Evolutionary conservation across 305 asterid species (phyloP).

Genomic region (Rubia tinctorum): DNA sequence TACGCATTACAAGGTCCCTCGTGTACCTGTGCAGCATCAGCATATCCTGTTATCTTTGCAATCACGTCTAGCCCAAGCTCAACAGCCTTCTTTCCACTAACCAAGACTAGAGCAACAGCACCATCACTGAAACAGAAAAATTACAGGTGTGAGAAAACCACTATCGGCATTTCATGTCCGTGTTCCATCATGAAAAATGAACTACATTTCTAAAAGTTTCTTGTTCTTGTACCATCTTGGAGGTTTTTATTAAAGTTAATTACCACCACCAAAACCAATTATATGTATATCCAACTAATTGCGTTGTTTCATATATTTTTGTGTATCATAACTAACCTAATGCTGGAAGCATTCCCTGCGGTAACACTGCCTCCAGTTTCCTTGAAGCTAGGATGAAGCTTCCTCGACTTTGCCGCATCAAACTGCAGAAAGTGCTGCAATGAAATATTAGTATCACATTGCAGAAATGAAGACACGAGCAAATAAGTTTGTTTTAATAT

Average conservation of each 20-base stretch:
- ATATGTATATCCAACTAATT: neutral
- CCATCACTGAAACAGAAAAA: slow-evolving; percentile 68
- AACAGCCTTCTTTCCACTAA: slow-evolving; percentile 79
- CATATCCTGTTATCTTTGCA: slow-evolving; percentile 86
- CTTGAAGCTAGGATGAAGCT: slow-evolving; percentile 97
- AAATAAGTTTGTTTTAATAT: neutral
- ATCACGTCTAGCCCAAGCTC: slow-evolving; percentile 80
- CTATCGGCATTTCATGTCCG: neutral
- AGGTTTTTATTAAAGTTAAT: neutral
- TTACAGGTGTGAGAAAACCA: slow-evolving; percentile 17
- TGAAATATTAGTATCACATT: slow-evolving; percentile 4
- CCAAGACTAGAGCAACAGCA: slow-evolving; percentile 95
- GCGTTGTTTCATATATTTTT: neutral
- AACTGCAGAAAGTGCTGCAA: slow-evolving; percentile 42
- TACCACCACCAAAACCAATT: neutral
- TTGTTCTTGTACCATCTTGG: neutral
- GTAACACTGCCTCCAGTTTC: slow-evolving; percentile 93
- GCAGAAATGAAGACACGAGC: neutral
- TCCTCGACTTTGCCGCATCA: slow-evolving; percentile 92
- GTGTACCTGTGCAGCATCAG: slow-evolving; percentile 95
- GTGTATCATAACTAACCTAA: slow-evolving; percentile 65
- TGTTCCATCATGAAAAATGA: slow-evolving; percentile 3
- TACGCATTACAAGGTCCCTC: neutral
- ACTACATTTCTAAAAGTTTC: slow-evolving; percentile 8
- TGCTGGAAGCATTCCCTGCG: slow-evolving; percentile 98